Evolutionary conservation across 1,284 basidiomycete species (phyloP), one percentile per base, ranked within the genome.

Genomic region (Tylopilus orsonianus): DNA sequence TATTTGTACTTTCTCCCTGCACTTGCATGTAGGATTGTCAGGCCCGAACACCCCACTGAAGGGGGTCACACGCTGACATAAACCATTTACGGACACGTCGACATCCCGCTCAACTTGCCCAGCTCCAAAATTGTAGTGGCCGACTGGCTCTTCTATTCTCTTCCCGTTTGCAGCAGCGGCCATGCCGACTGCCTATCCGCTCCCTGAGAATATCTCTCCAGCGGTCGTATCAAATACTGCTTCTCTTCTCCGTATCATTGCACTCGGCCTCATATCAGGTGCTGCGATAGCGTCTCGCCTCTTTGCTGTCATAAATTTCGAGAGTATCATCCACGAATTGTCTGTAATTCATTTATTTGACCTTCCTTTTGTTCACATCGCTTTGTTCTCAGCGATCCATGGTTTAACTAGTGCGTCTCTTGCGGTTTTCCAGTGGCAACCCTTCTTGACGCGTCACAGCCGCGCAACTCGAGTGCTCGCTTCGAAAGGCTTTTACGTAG

Each of bases 251-350:
- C 85, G 90, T 53, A 91, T 95, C 55, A 78, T 94, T 56, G 87
- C 93, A 23, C 83, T 97, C 48, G 79, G 81, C 14, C 78, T 94
- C 63, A 95, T 97, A 61, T 93, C 91, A 50, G 91, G 82, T 49
- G 94, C 96, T 53, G 97, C 97, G 33, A 89, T 99, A 62, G 87
- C 94, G 30, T 96, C 93, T 50, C 86, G 97, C 66, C 78, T 99
- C 60, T 99, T 99, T 68, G 95, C 96, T 54, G 97, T 99, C 59
- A 78, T 99, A 56, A 93, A 98, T 58, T 97, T 97, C 68, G 97
- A 99, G 75, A 94, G 91, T 80, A 94, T 99, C 64, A 98, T 98
- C 62, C 96, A 98, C 72, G 96, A 99, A 78, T 97, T 97, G 92
- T 93, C 56, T 59, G 91, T 81, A 1, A 33, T 46, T 23, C 18